phyloP scores from a whole-genome alignment of 75 land plant genomes.

The Adiantum capillusveneris region DNA sequence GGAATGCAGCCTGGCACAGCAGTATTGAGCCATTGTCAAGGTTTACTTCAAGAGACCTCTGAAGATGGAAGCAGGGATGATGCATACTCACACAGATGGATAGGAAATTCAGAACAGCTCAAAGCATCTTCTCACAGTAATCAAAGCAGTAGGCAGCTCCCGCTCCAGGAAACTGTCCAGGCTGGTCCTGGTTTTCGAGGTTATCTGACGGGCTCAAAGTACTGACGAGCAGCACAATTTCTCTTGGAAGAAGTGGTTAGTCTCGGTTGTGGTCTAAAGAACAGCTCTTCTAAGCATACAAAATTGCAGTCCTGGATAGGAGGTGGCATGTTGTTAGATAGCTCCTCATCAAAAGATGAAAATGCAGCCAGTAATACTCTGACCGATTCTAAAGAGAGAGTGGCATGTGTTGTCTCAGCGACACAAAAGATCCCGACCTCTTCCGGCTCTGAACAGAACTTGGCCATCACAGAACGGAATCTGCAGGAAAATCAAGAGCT shows the following conservation, averaged over 20 bases:
- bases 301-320: neutral
- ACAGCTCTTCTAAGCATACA: neutral
- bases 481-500: conserved; percentile 57
- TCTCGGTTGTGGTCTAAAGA: conserved; percentile 24
- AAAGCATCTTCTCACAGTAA: conserved; percentile 1
- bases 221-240: conserved; percentile 4
- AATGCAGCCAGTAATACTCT: neutral
- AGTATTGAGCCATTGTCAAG: conserved; percentile 5
- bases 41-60: neutral
- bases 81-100: neutral
- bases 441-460: neutral
- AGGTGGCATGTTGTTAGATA: neutral
- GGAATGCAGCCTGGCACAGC: neutral
- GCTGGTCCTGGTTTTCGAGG: neutral
- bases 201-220: conserved; percentile 12
- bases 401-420: no score
- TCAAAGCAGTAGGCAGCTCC: neutral
- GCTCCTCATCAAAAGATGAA: neutral
- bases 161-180: neutral
- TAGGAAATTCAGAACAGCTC: neutral
- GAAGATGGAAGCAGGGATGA: neutral
- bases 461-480: neutral
- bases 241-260: conserved; percentile 34
- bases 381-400: neutral
- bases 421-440: neutral